Evolutionary conservation across 345 rosid genomes (phyloP).

Genomic region (Cardamine resedifolia): DNA sequence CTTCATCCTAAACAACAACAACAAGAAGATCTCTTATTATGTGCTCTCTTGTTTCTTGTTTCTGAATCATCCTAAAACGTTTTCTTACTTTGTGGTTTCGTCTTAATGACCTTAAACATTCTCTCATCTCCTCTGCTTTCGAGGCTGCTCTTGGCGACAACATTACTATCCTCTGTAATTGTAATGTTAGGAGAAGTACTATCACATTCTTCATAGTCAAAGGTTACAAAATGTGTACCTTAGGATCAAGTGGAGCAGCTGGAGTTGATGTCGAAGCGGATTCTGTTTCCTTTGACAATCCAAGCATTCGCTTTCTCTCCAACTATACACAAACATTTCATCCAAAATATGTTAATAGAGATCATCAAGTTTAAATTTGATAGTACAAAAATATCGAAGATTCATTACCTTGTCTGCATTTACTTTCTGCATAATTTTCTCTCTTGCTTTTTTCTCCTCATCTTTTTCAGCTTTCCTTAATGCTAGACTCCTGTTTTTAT

Average conservation of each 20-base stretch:
- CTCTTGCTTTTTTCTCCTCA: constrained; percentile 67
- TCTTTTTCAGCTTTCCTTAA: constrained; percentile 61
- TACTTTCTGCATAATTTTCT: constrained; percentile 58
- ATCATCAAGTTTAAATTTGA: neutral
- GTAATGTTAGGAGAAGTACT: no score
- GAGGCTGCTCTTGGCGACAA: neutral
- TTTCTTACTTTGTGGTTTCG: constrained; percentile 53
- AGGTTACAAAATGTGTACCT: no score
- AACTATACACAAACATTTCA: constrained; percentile 39
- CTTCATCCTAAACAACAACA: constrained; percentile 49
- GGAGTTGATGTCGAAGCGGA: constrained; percentile 24
- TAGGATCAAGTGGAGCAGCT: constrained; percentile 22
- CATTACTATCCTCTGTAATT: no score
- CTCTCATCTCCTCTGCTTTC: constrained; percentile 58
- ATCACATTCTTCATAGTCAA: no score
- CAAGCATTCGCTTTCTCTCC: constrained; percentile 59
- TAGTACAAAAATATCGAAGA: neutral
- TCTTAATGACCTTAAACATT: constrained; percentile 68
- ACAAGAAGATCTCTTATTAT: neutral
- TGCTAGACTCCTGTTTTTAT: constrained; percentile 46
- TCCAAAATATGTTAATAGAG: neutral
- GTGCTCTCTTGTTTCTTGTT: neutral
- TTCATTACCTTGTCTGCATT: constrained; percentile 73
- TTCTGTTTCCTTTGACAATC: constrained; percentile 40
- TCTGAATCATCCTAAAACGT: neutral